Conservation (phyloP, 257 asterid species). For the Voacanga thouarsii region DNA sequence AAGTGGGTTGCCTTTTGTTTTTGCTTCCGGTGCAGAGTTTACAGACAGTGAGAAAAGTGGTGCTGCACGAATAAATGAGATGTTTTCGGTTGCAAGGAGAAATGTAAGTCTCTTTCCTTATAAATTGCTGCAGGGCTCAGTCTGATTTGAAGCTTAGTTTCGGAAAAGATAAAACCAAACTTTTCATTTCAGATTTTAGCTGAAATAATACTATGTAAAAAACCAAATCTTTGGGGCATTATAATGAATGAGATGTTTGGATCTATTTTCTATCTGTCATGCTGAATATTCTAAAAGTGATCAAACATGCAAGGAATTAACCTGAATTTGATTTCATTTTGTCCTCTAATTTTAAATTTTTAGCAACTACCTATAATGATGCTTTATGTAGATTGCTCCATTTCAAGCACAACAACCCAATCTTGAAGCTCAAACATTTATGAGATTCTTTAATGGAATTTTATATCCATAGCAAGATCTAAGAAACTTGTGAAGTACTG, state of each 20-base stretch:
- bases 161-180: background rate
- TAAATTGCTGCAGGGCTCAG: background rate
- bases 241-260: background rate
- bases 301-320: background rate
- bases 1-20: constrained; percentile 96
- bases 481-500: background rate
- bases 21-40: constrained; percentile 99
- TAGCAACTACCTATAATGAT: background rate
- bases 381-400: too few relatives aligned
- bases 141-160: background rate
- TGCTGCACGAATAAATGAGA: constrained; percentile 76
- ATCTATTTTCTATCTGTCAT: background rate
- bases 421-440: background rate
- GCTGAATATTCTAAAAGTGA: background rate
- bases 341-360: background rate
- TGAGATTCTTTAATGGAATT: background rate
- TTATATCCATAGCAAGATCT: background rate
- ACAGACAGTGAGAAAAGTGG: constrained; percentile 97
- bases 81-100: constrained; percentile 88
- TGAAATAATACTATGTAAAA: background rate
- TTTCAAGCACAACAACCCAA: background rate
- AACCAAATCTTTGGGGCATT: background rate
- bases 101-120: constrained; percentile 50
- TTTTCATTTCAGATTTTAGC: background rate
- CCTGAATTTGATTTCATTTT: background rate